Conservation (phyloP, 2,329 filamentous ascomycete species). For the Diplodia intermedia region DNA sequence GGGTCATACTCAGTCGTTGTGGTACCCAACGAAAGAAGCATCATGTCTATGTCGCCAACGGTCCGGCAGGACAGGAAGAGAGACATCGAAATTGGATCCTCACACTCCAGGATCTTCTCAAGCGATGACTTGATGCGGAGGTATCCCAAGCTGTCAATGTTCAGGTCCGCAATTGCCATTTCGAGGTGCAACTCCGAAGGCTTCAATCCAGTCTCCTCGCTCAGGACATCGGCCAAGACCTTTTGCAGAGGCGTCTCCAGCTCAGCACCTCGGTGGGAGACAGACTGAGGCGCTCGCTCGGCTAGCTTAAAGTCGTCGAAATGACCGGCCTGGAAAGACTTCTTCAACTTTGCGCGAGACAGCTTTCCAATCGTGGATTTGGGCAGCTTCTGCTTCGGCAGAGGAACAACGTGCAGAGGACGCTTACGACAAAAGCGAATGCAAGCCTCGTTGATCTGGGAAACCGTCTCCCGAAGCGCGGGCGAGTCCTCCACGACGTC, state of each 20-base stretch:
- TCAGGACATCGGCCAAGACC: not conserved
- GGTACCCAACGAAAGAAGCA: conserved; percentile 24
- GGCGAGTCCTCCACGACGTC: conserved; percentile 18
- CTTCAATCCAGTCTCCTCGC: conserved; percentile 24
- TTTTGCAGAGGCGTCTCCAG: conserved; percentile 30
- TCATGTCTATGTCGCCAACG: conserved; percentile 23
- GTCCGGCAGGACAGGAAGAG: conserved; percentile 23
- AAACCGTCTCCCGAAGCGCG: conserved; percentile 14
- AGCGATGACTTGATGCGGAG: conserved; percentile 29
- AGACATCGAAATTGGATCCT: conserved; percentile 31
- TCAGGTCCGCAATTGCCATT: conserved; percentile 6
- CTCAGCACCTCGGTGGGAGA: not conserved
- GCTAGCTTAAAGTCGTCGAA: conserved; percentile 27
- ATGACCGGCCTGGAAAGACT: conserved; percentile 11
- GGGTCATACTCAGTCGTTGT: conserved; percentile 28
- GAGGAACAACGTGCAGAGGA: conserved; percentile 16
- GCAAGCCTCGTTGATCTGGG: conserved; percentile 21
- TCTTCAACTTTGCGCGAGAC: conserved; percentile 32
- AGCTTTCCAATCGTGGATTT: conserved; percentile 32
- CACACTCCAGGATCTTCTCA: conserved; percentile 24
- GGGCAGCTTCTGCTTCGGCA: conserved; percentile 27
- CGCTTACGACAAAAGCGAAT: conserved; percentile 32
- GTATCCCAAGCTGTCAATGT: conserved; percentile 30
- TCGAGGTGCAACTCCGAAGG: conserved; percentile 23
- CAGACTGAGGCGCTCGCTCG: not conserved